A percentile compares a stretch with the other conserved stretches of the same genome.
Conservation (phyloP, 148 eudicot genomes). For the Spergularia marina region DNA sequence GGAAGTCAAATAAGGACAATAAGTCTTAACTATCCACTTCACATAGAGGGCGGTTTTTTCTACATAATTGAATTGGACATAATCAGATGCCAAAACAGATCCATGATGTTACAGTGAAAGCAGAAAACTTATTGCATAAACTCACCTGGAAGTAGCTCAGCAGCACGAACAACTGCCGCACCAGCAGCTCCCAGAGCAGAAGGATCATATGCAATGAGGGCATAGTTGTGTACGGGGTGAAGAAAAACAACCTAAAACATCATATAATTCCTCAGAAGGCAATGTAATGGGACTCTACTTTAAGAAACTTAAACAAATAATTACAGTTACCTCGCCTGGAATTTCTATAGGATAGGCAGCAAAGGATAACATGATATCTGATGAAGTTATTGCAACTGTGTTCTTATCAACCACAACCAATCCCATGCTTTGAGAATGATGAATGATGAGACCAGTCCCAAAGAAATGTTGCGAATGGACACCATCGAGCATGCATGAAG, state of each 20-base stretch:
- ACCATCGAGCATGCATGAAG: conserved; percentile 96
- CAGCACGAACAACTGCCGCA: conserved; percentile 78
- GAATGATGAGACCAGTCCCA: conserved; percentile 87
- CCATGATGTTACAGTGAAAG: neutral
- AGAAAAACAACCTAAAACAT: conserved; percentile 81
- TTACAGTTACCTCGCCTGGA: conserved; percentile 75
- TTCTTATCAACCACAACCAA: conserved; percentile 93
- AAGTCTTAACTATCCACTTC: neutral
- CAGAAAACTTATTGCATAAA: neutral
- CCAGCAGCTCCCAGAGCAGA: conserved; percentile 84
- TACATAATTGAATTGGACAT: conserved; percentile 1
- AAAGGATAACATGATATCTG: conserved; percentile 91
- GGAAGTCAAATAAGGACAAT: neutral
- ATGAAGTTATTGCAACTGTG: conserved; percentile 84
- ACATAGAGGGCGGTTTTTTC: neutral
- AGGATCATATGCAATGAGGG: conserved; percentile 90
- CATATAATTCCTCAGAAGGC: neutral
- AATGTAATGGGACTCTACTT: neutral
- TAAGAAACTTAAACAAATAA: neutral
- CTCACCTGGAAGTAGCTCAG: conserved; percentile 93
- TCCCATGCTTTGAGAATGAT: conserved; percentile 86
- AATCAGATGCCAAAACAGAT: neutral
- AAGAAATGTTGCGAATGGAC: conserved; percentile 88
- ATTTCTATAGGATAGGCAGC: conserved; percentile 96
- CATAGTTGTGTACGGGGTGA: conserved; percentile 93